phyloP scores from a whole-genome alignment of 2,329 filamentous ascomycete genomes.

The Fusarium avenaceum region DNA sequence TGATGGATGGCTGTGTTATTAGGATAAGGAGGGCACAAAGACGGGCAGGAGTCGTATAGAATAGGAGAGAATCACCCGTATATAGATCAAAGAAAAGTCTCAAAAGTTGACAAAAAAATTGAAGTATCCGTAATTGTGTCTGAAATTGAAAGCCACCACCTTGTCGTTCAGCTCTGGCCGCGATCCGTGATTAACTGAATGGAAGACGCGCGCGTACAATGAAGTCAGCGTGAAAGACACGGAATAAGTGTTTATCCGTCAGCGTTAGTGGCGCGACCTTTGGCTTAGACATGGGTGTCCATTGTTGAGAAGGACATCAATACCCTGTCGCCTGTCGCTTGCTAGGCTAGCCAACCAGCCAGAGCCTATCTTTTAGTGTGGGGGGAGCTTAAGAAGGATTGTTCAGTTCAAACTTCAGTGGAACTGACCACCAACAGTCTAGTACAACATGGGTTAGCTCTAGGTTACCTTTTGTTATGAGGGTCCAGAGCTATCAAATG shows the following conservation, averaged over 20 bases:
- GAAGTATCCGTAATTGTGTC: background rate
- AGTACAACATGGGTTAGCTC: conserved; percentile 24
- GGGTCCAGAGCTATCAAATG: conserved; percentile 26
- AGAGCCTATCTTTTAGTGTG: conserved; percentile 24
- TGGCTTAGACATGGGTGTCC: background rate
- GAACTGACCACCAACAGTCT: conserved; percentile 22
- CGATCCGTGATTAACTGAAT: conserved; percentile 29
- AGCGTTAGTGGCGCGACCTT: background rate
- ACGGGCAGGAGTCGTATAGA: background rate
- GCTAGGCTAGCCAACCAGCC: background rate
- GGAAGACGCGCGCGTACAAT: conserved; percentile 20
- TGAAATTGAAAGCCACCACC: conserved; percentile 12
- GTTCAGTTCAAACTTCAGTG: conserved; percentile 26
- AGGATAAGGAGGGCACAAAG: background rate
- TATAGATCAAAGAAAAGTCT: background rate
- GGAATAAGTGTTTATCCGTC: conserved; percentile 30
- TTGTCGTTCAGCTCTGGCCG: conserved; percentile 20
- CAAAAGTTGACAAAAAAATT: background rate
- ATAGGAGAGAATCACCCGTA: background rate
- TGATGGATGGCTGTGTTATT: conserved; percentile 15
- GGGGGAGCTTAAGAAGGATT: conserved; percentile 11
- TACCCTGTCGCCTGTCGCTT: background rate
- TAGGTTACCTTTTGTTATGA: background rate
- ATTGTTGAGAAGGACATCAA: conserved; percentile 17
- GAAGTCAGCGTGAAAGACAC: conserved; percentile 12